These are phyloP conservation scores for Furcasterigmium furcatum DNA, from an alignment of 2,329 filamentous ascomycete species.

Conservation along the genomic window DNA sequence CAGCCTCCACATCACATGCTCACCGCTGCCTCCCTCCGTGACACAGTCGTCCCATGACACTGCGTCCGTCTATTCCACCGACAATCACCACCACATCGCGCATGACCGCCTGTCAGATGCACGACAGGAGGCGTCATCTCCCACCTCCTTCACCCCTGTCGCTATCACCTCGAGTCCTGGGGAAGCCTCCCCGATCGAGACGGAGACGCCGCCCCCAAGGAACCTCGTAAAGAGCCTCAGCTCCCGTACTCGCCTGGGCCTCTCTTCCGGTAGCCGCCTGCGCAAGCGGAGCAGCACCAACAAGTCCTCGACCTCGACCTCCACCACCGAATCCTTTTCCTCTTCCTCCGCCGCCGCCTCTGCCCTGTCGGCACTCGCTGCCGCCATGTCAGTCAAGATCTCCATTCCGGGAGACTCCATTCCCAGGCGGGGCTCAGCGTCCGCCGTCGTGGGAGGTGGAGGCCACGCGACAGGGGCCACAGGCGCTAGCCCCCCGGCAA, in stretches of 20 bases:
- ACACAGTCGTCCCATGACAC: conserved; percentile 15
- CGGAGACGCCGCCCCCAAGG: conserved; percentile 5
- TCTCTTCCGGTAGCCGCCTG: conserved; percentile 12
- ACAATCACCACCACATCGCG: background rate
- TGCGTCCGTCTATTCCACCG: conserved; percentile 24
- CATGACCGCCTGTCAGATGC: background rate
- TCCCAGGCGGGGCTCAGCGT: too few relatives aligned
- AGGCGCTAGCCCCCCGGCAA: background rate
- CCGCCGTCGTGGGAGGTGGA: too few relatives aligned
- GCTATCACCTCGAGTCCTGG: background rate
- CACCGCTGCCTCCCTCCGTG: conserved; percentile 16
- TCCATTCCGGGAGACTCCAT: too few relatives aligned
- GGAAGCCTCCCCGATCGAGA: background rate
- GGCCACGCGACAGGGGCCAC: too few relatives aligned
- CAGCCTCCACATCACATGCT: background rate
- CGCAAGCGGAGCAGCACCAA: conserved; percentile 18
- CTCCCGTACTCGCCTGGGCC: conserved; percentile 14
- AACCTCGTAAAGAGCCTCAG: conserved; percentile 23
- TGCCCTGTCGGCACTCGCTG: background rate
- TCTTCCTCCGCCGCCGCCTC: background rate
- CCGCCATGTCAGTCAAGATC: too few relatives aligned
- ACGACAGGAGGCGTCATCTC: background rate
- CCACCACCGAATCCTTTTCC: background rate
- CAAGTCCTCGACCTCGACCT: conserved; percentile 4
- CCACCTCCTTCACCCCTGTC: conserved; percentile 3